A percentile compares a stretch with the other conserved stretches of the same genome.
phyloP scores from a whole-genome alignment of 352 stramenopile species.

The Phytophthora lateralis region DNA sequence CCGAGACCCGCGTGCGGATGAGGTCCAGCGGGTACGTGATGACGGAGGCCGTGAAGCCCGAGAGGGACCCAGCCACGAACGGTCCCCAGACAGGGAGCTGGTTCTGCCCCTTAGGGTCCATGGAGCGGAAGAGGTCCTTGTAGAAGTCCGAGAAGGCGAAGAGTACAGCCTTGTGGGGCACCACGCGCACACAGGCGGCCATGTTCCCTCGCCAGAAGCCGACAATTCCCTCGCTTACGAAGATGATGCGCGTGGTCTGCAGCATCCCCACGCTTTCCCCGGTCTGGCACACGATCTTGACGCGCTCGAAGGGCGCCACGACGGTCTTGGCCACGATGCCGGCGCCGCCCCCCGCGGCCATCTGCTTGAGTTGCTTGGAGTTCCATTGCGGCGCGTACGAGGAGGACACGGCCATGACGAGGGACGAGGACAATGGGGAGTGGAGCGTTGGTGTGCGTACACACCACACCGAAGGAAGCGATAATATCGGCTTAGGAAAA shows the following conservation, averaged over 20 bases:
- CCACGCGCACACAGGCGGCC: slow-evolving; percentile 76
- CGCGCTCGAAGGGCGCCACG: slow-evolving; percentile 79
- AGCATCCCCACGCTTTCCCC: slow-evolving; percentile 81
- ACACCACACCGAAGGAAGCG: background rate
- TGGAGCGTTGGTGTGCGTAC: background rate
- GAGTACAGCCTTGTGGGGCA: slow-evolving; percentile 80
- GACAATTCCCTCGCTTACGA: slow-evolving; percentile 53
- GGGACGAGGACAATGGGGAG: background rate
- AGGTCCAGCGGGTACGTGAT: slow-evolving; percentile 89
- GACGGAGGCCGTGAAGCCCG: slow-evolving; percentile 85
- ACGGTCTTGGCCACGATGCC: slow-evolving; percentile 84
- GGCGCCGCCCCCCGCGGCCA: slow-evolving; percentile 71
- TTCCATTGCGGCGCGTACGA: slow-evolving; percentile 36
- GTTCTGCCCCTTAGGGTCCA: slow-evolving; percentile 27
- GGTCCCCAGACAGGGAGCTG: slow-evolving; percentile 56
- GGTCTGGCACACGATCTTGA: slow-evolving; percentile 88
- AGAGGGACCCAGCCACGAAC: slow-evolving; percentile 74
- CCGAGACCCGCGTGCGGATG: slow-evolving; percentile 80
- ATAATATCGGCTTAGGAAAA: background rate
- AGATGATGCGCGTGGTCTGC: slow-evolving; percentile 64
- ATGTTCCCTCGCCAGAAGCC: slow-evolving; percentile 83
- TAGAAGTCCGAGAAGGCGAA: slow-evolving; percentile 90
- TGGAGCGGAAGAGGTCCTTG: slow-evolving; percentile 71
- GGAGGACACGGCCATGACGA: background rate
- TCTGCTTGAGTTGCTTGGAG: slow-evolving; percentile 65